These are phyloP conservation scores for Nitzschia inconspicua DNA, from an alignment of 108 stramenopile species.

Conservation along the genomic window DNA sequence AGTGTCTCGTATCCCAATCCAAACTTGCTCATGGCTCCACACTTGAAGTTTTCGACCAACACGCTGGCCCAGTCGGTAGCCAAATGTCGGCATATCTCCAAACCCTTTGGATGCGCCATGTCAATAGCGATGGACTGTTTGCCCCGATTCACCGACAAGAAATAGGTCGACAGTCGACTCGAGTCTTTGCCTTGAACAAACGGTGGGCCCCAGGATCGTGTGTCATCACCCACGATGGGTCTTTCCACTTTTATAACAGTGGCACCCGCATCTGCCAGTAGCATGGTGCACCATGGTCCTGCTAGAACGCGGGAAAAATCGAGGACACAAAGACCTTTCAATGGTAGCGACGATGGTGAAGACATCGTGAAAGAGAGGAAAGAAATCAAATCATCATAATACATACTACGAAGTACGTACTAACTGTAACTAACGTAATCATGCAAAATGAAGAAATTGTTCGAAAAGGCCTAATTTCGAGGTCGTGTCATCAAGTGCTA, in stretches of 20 bases:
- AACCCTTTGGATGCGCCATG: slow-evolving; percentile 19
- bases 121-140: slow-evolving; percentile 43
- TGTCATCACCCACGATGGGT: slow-evolving; percentile 35
- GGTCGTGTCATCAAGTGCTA: no score
- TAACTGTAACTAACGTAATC: no score
- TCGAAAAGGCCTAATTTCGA: no score
- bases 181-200: slow-evolving; percentile 13
- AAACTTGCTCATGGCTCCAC: slow-evolving; percentile 23
- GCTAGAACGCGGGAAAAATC: slow-evolving; percentile 49
- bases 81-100: slow-evolving; percentile 22
- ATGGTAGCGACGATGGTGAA: no score
- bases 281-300: slow-evolving; percentile 48
- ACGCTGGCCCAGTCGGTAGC: slow-evolving; percentile 42
- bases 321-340: slow-evolving; percentile 38
- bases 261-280: slow-evolving; percentile 39
- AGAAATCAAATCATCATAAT: no score
- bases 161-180: slow-evolving; percentile 33
- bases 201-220: slow-evolving; percentile 46
- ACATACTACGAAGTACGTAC: no score
- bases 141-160: slow-evolving; percentile 38
- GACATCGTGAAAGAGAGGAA: no score
- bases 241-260: slow-evolving; percentile 39
- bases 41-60: slow-evolving; percentile 45
- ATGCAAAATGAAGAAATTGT: no score
- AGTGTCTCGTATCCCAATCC: slow-evolving; percentile 41